Evolutionary conservation across 2,329 filamentous ascomycete species (phyloP).

Genomic region (Ophiognomonia clavigignenti-juglandacearum): DNA sequence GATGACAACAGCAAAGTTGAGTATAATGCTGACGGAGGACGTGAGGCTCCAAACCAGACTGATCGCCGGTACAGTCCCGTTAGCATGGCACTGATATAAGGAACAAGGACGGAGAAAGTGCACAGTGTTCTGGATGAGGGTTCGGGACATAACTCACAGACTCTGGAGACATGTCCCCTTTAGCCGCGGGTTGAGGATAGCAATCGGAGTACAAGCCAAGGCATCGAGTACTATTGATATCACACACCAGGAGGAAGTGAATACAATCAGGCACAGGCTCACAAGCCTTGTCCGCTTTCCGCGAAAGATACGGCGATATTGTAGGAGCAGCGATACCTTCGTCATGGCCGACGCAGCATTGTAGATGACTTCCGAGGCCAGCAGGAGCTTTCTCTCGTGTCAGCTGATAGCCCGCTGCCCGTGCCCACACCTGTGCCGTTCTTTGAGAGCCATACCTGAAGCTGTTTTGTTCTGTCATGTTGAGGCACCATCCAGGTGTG

Average conservation of each 20-base stretch:
- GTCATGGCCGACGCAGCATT: conserved; percentile 27
- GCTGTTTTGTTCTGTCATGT: conserved; percentile 18
- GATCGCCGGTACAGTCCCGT: background rate
- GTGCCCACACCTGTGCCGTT: too few relatives aligned
- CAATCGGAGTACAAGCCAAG: conserved; percentile 24
- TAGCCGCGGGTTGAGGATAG: conserved; percentile 19
- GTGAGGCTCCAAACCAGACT: conserved; percentile 24
- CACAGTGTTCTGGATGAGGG: background rate
- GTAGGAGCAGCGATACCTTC: conserved; percentile 34
- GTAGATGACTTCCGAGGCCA: conserved; percentile 29
- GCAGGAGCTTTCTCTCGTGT: conserved; percentile 23
- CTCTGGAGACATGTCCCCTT: conserved; percentile 22
- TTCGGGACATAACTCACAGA: conserved; percentile 12
- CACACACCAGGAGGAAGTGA: conserved; percentile 25
- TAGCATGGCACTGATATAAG: too few relatives aligned
- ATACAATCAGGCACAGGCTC: conserved; percentile 21
- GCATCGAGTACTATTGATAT: conserved; percentile 25
- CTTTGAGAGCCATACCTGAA: too few relatives aligned
- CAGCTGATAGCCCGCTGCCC: background rate
- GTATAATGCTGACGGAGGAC: conserved; percentile 23
- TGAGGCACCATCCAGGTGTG: conserved; percentile 22
- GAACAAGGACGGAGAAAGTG: too few relatives aligned
- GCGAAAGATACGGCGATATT: conserved; percentile 34
- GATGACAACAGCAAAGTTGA: conserved; percentile 23
- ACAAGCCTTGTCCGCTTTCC: conserved; percentile 20